phyloP scores from a whole-genome alignment of 1,284 basidiomycete genomes.

The Sanghuangporus weigelae region DNA sequence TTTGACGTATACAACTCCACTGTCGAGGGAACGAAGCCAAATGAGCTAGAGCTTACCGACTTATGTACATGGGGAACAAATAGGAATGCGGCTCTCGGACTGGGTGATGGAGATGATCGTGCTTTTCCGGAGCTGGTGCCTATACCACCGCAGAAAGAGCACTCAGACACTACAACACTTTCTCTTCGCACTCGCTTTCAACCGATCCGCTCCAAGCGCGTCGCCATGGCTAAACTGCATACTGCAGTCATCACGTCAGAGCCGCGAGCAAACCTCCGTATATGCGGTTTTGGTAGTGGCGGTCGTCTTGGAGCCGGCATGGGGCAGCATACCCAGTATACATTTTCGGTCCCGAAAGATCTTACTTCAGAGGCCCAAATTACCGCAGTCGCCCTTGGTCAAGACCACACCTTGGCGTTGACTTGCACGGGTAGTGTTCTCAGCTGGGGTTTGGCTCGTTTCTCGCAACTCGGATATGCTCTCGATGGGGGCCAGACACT shows the following conservation, averaged over 20 bases:
- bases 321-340: conserved; percentile 75
- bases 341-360: conserved; percentile 29
- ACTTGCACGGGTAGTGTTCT: conserved; percentile 79
- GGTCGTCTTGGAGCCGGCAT: conserved; percentile 69
- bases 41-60: conserved; percentile 40
- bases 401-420: conserved; percentile 90
- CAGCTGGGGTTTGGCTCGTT: conserved; percentile 89
- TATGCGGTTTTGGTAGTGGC: conserved; percentile 85
- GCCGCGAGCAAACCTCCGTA: conserved; percentile 62
- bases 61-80: conserved; percentile 93
- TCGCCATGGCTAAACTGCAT: conserved; percentile 82
- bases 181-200: conserved; percentile 43
- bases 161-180: conserved; percentile 2
- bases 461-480: conserved; percentile 84
- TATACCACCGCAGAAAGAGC: conserved; percentile 30
- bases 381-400: conserved; percentile 74
- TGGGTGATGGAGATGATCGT: conserved; percentile 79
- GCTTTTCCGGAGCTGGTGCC: conserved; percentile 75
- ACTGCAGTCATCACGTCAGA: conserved; percentile 82
- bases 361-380: conserved; percentile 48
- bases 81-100: conserved; percentile 82
- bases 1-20: conserved; percentile 95
- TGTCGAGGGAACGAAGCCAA: conserved; percentile 67
- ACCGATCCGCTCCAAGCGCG: conserved; percentile 57
- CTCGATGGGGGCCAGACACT: conserved; percentile 56